These are phyloP conservation scores for Filobasidium floriforme DNA, from an alignment of 768 basidiomycete species.

Conservation along the genomic window DNA sequence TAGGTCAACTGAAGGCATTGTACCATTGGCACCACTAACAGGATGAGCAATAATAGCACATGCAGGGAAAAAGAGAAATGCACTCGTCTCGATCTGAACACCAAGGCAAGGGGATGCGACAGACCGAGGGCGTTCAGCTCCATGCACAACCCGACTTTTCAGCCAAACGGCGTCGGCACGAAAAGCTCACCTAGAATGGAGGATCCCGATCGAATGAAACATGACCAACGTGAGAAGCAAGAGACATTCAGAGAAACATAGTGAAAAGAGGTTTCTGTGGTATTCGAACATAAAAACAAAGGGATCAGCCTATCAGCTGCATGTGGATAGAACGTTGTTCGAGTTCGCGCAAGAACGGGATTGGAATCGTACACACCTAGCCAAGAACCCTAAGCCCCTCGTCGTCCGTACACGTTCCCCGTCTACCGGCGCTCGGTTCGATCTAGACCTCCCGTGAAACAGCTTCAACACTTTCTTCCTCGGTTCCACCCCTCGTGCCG, in stretches of 20 bases:
- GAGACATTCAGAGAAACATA: conserved; percentile 39
- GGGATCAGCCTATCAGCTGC: too few relatives aligned
- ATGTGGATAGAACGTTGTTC: too few relatives aligned
- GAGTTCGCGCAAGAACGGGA: too few relatives aligned
- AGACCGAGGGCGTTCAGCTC: too few relatives aligned
- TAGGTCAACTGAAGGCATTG: conserved; percentile 43
- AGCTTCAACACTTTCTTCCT: conserved; percentile 5
- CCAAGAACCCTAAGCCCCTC: conserved; percentile 32
- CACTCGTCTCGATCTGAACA: conserved; percentile 31
- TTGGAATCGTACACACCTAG: conserved; percentile 35
- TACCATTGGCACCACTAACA: conserved; percentile 38
- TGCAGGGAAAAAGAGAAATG: conserved; percentile 42
- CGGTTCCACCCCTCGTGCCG: not conserved
- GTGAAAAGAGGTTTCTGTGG: conserved; percentile 34
- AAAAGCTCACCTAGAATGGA: conserved; percentile 33
- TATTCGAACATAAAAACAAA: too few relatives aligned
- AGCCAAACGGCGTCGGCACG: too few relatives aligned
- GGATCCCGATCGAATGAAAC: conserved; percentile 38
- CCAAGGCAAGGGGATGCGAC: not conserved
- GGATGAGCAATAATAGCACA: conserved; percentile 37
- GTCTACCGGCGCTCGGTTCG: conserved; percentile 10
- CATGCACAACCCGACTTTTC: too few relatives aligned
- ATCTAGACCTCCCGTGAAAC: not conserved
- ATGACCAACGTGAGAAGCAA: conserved; percentile 39
- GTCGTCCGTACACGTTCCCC: conserved; percentile 27